Conservation (phyloP, 2,329 filamentous ascomycete species). For the Pezizomycotina sp. region DNA sequence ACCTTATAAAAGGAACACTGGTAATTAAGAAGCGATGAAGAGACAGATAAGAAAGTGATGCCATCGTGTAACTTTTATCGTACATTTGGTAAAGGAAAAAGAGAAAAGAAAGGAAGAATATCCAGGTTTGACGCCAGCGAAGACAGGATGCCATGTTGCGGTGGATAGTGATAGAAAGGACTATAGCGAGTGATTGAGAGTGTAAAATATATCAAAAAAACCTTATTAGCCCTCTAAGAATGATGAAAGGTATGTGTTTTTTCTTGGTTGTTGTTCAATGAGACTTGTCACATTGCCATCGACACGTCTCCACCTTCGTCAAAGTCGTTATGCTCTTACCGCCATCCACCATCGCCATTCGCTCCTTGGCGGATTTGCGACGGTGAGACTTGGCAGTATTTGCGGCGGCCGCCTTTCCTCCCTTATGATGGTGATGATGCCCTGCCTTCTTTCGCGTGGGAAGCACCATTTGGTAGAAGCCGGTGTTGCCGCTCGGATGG, state of each 20-base stretch:
- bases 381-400: conserved; percentile 32
- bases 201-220: too few relatives aligned
- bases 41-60: too few relatives aligned
- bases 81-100: too few relatives aligned
- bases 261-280: too few relatives aligned
- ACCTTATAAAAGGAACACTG: not conserved
- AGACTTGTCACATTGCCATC: conserved; percentile 18
- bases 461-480: conserved; percentile 41
- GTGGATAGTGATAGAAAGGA: conserved; percentile 1
- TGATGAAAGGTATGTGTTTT: too few relatives aligned
- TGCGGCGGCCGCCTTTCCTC: conserved; percentile 39
- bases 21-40: conserved; percentile 3
- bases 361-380: conserved; percentile 48
- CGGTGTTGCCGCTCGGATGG: conserved; percentile 75
- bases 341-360: conserved; percentile 51
- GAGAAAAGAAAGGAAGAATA: too few relatives aligned
- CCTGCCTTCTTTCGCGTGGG: conserved; percentile 25
- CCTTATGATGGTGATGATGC: conserved; percentile 41
- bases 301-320: conserved; percentile 8
- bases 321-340: conserved; percentile 7
- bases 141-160: not conserved
- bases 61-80: too few relatives aligned
- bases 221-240: too few relatives aligned
- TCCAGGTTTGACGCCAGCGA: too few relatives aligned
- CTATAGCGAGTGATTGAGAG: conserved; percentile 1